phyloP scores from a whole-genome alignment of 2,329 filamentous ascomycete species.

The Alternaria sp. region DNA sequence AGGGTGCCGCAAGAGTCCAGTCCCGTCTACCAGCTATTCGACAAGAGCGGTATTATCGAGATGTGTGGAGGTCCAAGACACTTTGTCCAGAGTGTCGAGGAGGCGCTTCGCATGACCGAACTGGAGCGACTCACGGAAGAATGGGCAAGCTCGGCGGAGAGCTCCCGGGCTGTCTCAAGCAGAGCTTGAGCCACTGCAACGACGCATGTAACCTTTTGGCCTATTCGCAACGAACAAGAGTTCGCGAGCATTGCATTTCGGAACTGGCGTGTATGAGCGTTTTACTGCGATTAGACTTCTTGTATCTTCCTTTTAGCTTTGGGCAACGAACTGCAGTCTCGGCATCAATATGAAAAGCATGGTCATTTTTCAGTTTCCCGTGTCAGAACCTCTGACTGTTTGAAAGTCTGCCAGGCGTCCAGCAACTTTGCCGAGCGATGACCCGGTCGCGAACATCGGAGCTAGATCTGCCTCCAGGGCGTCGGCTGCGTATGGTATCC shows the following conservation, averaged over 20 bases:
- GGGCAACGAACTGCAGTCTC: neutral
- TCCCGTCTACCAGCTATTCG: constrained; percentile 74
- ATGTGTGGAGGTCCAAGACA: constrained; percentile 77
- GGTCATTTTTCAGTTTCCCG: too few species aligned
- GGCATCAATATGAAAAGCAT: neutral
- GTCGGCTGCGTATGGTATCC: neutral
- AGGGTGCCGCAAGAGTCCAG: constrained; percentile 58
- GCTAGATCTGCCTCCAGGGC: neutral
- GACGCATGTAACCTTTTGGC: neutral
- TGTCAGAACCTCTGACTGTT: neutral
- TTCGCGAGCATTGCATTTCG: neutral
- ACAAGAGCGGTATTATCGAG: constrained; percentile 82
- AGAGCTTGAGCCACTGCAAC: constrained; percentile 1
- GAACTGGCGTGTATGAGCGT: neutral
- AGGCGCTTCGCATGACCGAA: constrained; percentile 83
- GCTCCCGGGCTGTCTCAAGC: constrained; percentile 24
- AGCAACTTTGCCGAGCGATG: neutral
- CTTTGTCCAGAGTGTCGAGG: constrained; percentile 83
- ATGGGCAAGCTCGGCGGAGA: constrained; percentile 31
- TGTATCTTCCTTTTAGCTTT: neutral
- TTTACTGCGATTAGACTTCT: neutral
- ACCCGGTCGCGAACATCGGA: neutral
- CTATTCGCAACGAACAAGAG: neutral
- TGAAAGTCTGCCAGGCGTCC: neutral
- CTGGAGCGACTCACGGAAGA: constrained; percentile 62